Evolutionary conservation across 2,329 filamentous ascomycete genomes (phyloP).

Genomic region (Rosellinia necatrix): DNA sequence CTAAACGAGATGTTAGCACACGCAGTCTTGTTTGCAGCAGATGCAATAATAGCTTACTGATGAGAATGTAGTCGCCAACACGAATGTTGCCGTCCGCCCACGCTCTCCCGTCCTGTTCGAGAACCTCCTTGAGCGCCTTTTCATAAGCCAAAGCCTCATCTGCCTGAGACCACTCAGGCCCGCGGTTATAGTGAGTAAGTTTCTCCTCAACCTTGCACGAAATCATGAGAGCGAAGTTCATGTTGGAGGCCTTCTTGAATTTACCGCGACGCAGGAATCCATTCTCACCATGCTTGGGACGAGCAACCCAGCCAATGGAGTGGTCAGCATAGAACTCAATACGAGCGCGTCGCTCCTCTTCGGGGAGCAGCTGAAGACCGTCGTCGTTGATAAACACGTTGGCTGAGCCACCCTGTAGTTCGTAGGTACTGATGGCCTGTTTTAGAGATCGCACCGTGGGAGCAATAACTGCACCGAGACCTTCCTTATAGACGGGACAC

Average conservation of each 20-base stretch:
- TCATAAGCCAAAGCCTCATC: constrained; percentile 58
- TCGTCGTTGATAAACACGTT: constrained; percentile 81
- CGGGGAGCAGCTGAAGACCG: constrained; percentile 69
- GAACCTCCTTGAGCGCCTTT: constrained; percentile 52
- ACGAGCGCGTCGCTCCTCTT: constrained; percentile 64
- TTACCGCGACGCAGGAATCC: constrained; percentile 63
- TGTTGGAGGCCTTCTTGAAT: constrained; percentile 77
- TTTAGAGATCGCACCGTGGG: constrained; percentile 80
- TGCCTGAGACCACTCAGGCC: constrained; percentile 48
- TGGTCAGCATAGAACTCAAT: constrained; percentile 72
- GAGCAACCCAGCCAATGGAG: constrained; percentile 71
- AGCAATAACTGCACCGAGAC: constrained; percentile 72
- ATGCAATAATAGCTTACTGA: constrained; percentile 45
- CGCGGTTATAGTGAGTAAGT: constrained; percentile 51
- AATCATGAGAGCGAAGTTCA: constrained; percentile 71
- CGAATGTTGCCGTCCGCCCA: constrained; percentile 66
- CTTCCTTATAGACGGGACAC: constrained; percentile 88
- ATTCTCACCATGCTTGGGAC: constrained; percentile 66
- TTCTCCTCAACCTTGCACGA: constrained; percentile 66
- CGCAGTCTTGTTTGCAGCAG: neutral
- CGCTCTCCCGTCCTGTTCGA: constrained; percentile 57
- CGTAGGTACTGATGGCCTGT: constrained; percentile 76
- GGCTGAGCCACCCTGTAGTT: constrained; percentile 76
- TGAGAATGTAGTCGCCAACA: constrained; percentile 66
- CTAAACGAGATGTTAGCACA: constrained; percentile 30